phyloP scores from a whole-genome alignment of 139 green algal species.

The Closterium sp. region DNA sequence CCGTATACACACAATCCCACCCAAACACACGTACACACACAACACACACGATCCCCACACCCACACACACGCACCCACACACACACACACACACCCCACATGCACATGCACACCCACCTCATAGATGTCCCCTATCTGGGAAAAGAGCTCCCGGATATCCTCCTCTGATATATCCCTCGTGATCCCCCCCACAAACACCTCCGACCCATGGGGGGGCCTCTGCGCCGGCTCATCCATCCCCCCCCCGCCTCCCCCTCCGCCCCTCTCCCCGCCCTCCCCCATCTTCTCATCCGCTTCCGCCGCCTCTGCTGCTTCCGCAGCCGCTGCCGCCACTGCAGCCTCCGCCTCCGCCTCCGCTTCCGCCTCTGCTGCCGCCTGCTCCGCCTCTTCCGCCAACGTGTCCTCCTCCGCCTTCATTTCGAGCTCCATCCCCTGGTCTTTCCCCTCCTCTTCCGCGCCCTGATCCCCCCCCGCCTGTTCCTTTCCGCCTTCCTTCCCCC shows the following conservation, averaged over 20 bases:
- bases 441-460: background rate
- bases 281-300: background rate
- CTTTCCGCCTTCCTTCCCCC: background rate
- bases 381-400: conserved; percentile 31
- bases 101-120: conserved; percentile 19
- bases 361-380: conserved; percentile 9
- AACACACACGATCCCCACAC: background rate
- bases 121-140: conserved; percentile 16
- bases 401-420: conserved; percentile 28
- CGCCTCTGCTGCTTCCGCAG: background rate
- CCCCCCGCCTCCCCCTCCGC: background rate
- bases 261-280: background rate
- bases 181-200: conserved; percentile 49
- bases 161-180: conserved; percentile 39
- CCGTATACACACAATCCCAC: background rate
- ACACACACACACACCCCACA: background rate
- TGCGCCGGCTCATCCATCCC: conserved; percentile 18
- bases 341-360: conserved; percentile 8
- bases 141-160: conserved; percentile 26
- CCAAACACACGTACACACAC: background rate
- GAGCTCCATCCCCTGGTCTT: conserved; percentile 8
- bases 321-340: conserved; percentile 19
- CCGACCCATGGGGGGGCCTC: conserved; percentile 34
- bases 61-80: background rate
- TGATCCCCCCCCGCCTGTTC: background rate